These are phyloP conservation scores for Rhodamnia argentea DNA, from an alignment of 345 rosid genomes.

Conservation along the genomic window DNA sequence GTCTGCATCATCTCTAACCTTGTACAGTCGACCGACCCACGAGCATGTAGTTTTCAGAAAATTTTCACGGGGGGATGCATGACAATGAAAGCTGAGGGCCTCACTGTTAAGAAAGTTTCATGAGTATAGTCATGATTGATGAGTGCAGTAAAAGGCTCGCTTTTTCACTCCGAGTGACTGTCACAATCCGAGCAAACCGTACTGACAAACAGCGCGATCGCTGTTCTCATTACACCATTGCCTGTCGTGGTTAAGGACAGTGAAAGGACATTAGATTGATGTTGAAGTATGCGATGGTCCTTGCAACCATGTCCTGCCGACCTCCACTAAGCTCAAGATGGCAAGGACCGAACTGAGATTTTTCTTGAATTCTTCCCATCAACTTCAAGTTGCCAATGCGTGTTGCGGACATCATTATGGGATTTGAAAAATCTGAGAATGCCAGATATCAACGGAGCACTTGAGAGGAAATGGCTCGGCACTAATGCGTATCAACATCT, in stretches of 20 bases:
- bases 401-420: neutral
- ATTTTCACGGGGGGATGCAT: neutral
- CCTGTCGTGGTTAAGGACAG: neutral
- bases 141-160: neutral
- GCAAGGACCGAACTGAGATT: neutral
- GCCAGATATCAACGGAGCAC: neutral
- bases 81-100: neutral
- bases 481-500: neutral
- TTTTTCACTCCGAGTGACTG: neutral
- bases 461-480: neutral
- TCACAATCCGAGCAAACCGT: neutral
- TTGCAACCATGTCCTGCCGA: neutral
- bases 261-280: neutral
- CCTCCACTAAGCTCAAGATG: neutral
- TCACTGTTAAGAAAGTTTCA: neutral
- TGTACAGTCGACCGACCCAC: neutral
- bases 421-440: neutral
- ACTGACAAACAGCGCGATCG: neutral
- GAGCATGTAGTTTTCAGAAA: neutral
- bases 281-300: neutral
- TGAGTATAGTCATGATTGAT: neutral
- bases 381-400: neutral
- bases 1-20: neutral
- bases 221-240: neutral
- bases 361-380: neutral